Percentiles rank a stretch among this genome's conserved stretches.
These are phyloP conservation scores for Cyclotella cryptica DNA, from an alignment of 108 stramenopile species.

Conservation along the genomic window DNA sequence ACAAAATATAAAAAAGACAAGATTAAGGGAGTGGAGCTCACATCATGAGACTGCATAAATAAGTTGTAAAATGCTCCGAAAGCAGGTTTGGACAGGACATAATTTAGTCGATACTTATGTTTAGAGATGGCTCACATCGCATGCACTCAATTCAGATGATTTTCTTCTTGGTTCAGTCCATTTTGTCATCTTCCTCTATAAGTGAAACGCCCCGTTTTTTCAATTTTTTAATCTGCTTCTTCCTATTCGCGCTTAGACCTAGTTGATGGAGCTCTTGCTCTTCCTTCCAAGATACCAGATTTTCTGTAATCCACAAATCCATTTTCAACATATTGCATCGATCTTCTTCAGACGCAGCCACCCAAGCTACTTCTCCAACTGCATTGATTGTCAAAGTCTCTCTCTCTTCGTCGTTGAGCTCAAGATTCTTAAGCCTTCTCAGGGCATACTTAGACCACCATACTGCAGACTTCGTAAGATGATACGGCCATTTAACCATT, in stretches of 20 bases:
- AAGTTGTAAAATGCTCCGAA: too few relatives aligned
- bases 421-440: slow-evolving; percentile 61
- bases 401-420: slow-evolving; percentile 75
- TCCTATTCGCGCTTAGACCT: slow-evolving; percentile 63
- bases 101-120: too few relatives aligned
- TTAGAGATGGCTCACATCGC: too few relatives aligned
- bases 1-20: too few relatives aligned
- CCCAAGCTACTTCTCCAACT: slow-evolving; percentile 83
- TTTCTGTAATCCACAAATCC: slow-evolving; percentile 79
- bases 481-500: slow-evolving; percentile 67
- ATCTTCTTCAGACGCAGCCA: slow-evolving; percentile 72
- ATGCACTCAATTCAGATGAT: too few relatives aligned
- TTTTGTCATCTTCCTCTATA: slow-evolving; percentile 1
- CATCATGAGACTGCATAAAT: too few relatives aligned
- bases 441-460: slow-evolving; percentile 76
- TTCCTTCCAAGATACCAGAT: slow-evolving; percentile 79
- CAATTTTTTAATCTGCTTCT: slow-evolving; percentile 50
- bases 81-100: too few relatives aligned
- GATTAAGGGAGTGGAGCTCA: too few relatives aligned
- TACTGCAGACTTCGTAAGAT: slow-evolving; percentile 44
- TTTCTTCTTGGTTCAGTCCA: neutral
- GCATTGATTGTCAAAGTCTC: slow-evolving; percentile 80
- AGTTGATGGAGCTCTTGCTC: slow-evolving; percentile 74
- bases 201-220: neutral
- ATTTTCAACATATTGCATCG: slow-evolving; percentile 64